Percentiles rank a stretch among this genome's conserved stretches.
Conservation (phyloP, 495 filamentous ascomycete species). For the Echria macrotheca region DNA sequence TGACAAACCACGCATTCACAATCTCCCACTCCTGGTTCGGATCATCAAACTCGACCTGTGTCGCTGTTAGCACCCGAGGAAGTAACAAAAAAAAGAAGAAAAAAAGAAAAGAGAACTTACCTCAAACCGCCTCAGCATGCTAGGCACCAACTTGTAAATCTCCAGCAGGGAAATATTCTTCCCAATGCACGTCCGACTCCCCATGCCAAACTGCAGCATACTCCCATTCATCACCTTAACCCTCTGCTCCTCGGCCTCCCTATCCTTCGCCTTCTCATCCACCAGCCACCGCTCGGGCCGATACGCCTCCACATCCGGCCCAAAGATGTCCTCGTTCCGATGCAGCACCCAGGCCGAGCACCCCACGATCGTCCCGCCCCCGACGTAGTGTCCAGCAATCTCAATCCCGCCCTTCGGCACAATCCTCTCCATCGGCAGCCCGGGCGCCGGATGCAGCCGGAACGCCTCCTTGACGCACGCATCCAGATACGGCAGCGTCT, state of each 20-base stretch:
- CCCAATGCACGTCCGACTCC: conserved; percentile 58
- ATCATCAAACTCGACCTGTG: conserved; percentile 51
- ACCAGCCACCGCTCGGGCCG: conserved; percentile 57
- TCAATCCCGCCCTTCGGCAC: conserved; percentile 52
- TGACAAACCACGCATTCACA: conserved; percentile 69
- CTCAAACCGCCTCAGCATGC: conserved; percentile 64
- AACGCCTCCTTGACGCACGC: conserved; percentile 66
- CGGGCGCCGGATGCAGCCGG: conserved; percentile 59
- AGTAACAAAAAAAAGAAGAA: not conserved
- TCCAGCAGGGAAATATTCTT: conserved; percentile 72
- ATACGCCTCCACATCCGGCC: conserved; percentile 51
- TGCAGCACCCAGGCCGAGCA: conserved; percentile 61
- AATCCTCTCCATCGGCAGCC: conserved; percentile 58
- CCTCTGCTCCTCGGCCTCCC: conserved; percentile 36
- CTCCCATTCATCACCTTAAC: conserved; percentile 52
- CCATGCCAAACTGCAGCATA: conserved; percentile 60
- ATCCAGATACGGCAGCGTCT: conserved; percentile 57
- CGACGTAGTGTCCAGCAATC: conserved; percentile 49
- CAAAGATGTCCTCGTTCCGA: conserved; percentile 52
- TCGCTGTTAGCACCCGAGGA: not conserved
- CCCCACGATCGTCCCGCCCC: conserved; percentile 61
- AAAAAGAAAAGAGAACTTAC: conserved; percentile 25
- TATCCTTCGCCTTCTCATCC: conserved; percentile 25
- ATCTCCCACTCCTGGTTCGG: conserved; percentile 59
- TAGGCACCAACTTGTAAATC: conserved; percentile 75